Percentiles rank a stretch among this genome's conserved stretches.
These are phyloP conservation scores for Aspergillus sp. DNA, from an alignment of 2,329 filamentous ascomycete genomes.

Conservation along the genomic window DNA sequence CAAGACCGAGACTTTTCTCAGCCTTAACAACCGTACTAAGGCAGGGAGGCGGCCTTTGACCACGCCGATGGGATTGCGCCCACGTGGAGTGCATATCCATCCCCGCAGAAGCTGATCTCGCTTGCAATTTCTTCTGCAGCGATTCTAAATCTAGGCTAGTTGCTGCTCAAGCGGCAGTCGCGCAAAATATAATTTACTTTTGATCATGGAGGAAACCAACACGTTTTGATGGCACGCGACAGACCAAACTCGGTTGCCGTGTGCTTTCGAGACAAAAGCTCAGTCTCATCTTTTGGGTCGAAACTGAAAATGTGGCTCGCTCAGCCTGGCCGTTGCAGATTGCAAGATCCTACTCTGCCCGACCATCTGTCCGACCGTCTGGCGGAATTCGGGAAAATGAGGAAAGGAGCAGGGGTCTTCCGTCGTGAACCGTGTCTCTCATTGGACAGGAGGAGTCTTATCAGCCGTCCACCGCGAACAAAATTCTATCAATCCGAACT, in stretches of 20 bases:
- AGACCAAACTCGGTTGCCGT: not conserved
- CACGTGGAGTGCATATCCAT: not conserved
- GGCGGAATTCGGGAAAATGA: not conserved
- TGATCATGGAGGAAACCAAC: no score
- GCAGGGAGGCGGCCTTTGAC: not conserved
- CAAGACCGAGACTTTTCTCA: not conserved
- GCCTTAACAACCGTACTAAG: not conserved
- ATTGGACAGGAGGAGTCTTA: constrained; percentile 2
- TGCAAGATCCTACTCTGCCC: not conserved
- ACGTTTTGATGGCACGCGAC: not conserved
- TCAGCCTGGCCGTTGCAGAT: no score
- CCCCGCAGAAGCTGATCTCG: not conserved
- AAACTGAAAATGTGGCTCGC: no score
- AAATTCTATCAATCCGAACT: not conserved
- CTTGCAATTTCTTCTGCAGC: not conserved
- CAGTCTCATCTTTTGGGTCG: no score
- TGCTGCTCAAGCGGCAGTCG: no score
- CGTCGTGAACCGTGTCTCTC: not conserved
- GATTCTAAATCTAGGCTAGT: not conserved
- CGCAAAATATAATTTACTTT: no score
- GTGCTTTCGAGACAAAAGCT: not conserved
- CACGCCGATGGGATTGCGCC: not conserved
- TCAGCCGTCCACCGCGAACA: not conserved
- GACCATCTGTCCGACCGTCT: not conserved
- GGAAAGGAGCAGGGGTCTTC: not conserved